A percentile compares a stretch with the other conserved stretches of the same genome.
Evolutionary conservation across 352 stramenopile genomes (phyloP).

Genomic region (Phytophthora cryptogea): DNA sequence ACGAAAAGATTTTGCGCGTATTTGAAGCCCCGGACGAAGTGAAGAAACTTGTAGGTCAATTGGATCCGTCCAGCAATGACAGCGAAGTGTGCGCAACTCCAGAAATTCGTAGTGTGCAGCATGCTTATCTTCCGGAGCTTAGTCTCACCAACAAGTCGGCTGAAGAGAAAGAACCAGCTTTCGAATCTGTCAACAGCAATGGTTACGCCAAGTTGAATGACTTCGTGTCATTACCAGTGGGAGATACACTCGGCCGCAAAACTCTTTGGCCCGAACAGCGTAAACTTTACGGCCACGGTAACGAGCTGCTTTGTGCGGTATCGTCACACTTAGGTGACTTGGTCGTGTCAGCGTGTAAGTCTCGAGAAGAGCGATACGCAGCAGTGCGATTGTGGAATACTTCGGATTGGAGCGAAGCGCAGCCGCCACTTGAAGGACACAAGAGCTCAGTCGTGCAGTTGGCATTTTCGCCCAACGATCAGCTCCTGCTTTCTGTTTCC

Average conservation of each 20-base stretch:
- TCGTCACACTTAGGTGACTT: constrained; percentile 57
- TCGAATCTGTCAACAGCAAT: constrained; percentile 26
- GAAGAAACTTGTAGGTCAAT: constrained; percentile 32
- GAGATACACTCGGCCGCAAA: constrained; percentile 61
- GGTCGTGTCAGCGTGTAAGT: constrained; percentile 76
- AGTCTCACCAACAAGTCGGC: constrained; percentile 77
- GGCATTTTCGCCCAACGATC: constrained; percentile 70
- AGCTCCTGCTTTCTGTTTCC: constrained; percentile 67
- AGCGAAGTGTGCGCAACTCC: constrained; percentile 1
- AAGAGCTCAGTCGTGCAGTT: constrained; percentile 83
- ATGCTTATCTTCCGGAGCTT: constrained; percentile 76
- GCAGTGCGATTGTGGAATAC: constrained; percentile 72
- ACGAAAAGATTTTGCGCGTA: constrained; percentile 85
- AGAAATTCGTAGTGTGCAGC: constrained; percentile 27
- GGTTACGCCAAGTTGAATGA: constrained; percentile 24
- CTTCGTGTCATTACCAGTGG: constrained; percentile 50
- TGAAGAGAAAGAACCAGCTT: constrained; percentile 3
- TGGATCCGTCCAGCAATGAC: constrained; percentile 13
- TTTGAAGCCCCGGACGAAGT: constrained; percentile 69
- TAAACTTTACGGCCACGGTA: constrained; percentile 83
- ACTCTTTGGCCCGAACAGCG: constrained; percentile 78
- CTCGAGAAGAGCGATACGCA: constrained; percentile 69
- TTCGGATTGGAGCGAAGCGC: constrained; percentile 49
- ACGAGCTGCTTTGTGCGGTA: constrained; percentile 73
- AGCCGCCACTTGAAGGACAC: constrained; percentile 59